Evolutionary conservation across 768 basidiomycete genomes (phyloP).

Genomic region (Tylopilus balloui): DNA sequence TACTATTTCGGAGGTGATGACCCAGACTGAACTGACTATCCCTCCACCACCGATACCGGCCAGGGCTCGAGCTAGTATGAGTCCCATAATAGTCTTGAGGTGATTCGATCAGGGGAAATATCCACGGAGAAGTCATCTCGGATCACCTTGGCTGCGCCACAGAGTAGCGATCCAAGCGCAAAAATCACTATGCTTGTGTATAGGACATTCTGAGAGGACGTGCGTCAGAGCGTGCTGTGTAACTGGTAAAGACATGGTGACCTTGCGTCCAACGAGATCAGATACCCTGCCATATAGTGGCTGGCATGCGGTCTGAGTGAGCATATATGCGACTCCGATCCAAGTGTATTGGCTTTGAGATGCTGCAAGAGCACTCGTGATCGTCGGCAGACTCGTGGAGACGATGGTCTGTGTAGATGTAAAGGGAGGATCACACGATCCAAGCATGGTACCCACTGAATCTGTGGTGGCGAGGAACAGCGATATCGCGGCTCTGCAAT

Average conservation of each 20-base stretch:
- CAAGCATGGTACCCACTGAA: slow-evolving; percentile 46
- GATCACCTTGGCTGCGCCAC: slow-evolving; percentile 65
- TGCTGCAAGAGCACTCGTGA: slow-evolving; percentile 63
- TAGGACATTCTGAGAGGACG: slow-evolving; percentile 50
- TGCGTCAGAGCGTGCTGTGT: slow-evolving; percentile 3
- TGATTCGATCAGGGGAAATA: slow-evolving; percentile 17
- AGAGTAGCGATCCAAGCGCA: slow-evolving; percentile 72
- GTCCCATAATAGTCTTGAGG: slow-evolving; percentile 44
- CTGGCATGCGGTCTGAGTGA: slow-evolving; percentile 82
- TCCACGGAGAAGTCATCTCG: slow-evolving; percentile 14
- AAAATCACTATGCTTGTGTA: slow-evolving; percentile 74
- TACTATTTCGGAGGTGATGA: slow-evolving; percentile 82
- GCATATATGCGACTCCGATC: slow-evolving; percentile 82
- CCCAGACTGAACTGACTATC: slow-evolving; percentile 82
- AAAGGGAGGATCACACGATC: slow-evolving; percentile 1
- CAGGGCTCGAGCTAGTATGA: slow-evolving; percentile 59
- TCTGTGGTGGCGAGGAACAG: slow-evolving; percentile 86
- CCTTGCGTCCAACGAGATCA: slow-evolving; percentile 77
- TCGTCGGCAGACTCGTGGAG: slow-evolving; percentile 80
- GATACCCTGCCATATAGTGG: slow-evolving; percentile 79
- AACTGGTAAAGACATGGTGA: slow-evolving; percentile 29
- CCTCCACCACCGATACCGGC: slow-evolving; percentile 86
- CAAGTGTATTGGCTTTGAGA: slow-evolving; percentile 75
- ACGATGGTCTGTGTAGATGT: slow-evolving; percentile 52
- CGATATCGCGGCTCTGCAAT: slow-evolving; percentile 64